Percentiles rank a stretch among this genome's conserved stretches.
phyloP scores from a whole-genome alignment of 257 asterid genomes.

The Penstemon davidsonii region DNA sequence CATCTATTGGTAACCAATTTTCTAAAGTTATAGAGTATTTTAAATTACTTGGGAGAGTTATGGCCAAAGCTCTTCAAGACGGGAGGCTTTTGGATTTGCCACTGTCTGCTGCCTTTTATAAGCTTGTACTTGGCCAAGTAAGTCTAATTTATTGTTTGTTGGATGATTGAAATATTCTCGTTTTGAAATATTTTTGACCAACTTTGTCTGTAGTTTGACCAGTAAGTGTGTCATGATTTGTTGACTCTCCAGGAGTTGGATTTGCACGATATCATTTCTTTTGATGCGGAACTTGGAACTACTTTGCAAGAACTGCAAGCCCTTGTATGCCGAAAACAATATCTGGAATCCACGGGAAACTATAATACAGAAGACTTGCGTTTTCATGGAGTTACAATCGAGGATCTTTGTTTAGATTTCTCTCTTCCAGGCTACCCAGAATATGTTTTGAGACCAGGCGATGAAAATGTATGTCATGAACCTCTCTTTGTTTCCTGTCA shows the following conservation, averaged over 20 bases:
- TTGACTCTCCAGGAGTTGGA: constrained; percentile 74
- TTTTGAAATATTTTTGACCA: not conserved
- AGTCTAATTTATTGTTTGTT: constrained; percentile 22
- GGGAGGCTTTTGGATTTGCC: constrained; percentile 97
- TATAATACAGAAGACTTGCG: constrained; percentile 48
- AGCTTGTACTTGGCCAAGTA: constrained; percentile 86
- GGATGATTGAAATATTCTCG: not conserved
- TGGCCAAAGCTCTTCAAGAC: constrained; percentile 99
- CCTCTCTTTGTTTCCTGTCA: constrained; percentile 7
- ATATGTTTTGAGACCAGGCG: constrained; percentile 70
- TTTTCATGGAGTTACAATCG: constrained; percentile 77
- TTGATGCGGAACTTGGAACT: constrained; percentile 78
- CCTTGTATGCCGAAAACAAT: constrained; percentile 68
- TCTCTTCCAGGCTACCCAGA: constrained; percentile 93
- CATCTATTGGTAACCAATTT: constrained; percentile 64
- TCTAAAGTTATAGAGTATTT: constrained; percentile 70
- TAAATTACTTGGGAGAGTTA: constrained; percentile 84
- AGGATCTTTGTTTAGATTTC: constrained; percentile 92
- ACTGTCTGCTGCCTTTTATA: constrained; percentile 78
- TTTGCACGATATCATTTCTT: constrained; percentile 78
- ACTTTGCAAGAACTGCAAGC: constrained; percentile 93
- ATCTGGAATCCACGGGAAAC: constrained; percentile 61
- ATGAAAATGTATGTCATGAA: constrained; percentile 53
- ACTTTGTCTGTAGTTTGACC: constrained; percentile 13
- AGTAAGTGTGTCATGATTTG: constrained; percentile 13